These are phyloP conservation scores for Glycine soja DNA, from an alignment of 306 rosid genomes.

Conservation along the genomic window DNA sequence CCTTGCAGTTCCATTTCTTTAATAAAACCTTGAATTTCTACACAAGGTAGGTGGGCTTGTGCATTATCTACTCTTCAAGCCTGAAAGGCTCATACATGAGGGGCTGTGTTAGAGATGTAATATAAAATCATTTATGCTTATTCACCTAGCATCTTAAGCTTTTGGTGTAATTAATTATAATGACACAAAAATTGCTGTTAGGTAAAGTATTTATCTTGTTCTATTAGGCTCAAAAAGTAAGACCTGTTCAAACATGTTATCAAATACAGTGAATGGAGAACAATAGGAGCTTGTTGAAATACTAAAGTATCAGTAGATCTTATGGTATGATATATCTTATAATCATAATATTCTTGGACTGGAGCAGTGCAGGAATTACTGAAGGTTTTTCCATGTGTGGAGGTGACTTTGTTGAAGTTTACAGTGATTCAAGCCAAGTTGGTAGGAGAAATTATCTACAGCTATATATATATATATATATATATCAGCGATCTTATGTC, in stretches of 20 bases:
- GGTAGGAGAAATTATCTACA: conserved; percentile 59
- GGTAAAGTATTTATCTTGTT: background rate
- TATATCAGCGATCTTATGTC: background rate
- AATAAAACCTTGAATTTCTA: background rate
- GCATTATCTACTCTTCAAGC: background rate
- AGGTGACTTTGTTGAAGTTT: conserved; percentile 97
- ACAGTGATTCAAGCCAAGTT: conserved; percentile 77
- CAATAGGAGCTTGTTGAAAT: conserved; percentile 9
- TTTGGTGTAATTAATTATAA: background rate
- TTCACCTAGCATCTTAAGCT: background rate
- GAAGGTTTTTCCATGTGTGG: conserved; percentile 99
- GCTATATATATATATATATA: background rate
- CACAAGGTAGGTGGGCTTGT: background rate
- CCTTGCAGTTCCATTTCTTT: background rate
- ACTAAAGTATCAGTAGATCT: conserved; percentile 4
- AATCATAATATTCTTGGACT: conserved; percentile 21
- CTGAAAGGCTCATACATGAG: background rate
- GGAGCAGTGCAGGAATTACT: conserved; percentile 91
- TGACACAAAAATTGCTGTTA: background rate
- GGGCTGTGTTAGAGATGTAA: background rate
- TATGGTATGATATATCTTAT: conserved; percentile 13
- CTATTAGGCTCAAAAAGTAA: background rate
- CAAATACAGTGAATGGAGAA: conserved; percentile 23
- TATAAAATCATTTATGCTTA: background rate
- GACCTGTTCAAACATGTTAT: conserved; percentile 21